Conservation (phyloP, 768 basidiomycete genomes). For the Mycena pura region DNA sequence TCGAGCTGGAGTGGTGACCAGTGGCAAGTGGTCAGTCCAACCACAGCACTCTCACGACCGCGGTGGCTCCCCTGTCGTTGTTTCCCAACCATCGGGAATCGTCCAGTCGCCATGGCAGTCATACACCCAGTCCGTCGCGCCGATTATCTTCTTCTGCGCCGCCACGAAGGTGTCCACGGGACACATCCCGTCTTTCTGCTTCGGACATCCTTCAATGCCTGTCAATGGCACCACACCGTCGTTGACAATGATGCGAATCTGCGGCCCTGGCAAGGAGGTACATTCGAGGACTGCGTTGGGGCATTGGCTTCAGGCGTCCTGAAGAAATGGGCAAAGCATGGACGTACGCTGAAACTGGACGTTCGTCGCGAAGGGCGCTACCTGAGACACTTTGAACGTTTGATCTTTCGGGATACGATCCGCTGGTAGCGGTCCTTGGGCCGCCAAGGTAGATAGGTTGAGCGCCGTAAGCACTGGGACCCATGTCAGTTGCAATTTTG, state of each 20-base stretch:
- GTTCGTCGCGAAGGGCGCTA: slow-evolving; percentile 90
- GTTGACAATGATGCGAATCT: slow-evolving; percentile 87
- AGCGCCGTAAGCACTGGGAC: slow-evolving; percentile 79
- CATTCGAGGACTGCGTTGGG: slow-evolving; percentile 66
- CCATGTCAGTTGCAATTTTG: neutral
- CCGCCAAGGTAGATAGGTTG: slow-evolving; percentile 78
- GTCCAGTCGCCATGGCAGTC: slow-evolving; percentile 82
- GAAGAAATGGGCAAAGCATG: neutral
- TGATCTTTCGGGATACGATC: slow-evolving; percentile 71
- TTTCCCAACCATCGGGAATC: slow-evolving; percentile 79
- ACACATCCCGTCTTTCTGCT: slow-evolving; percentile 80
- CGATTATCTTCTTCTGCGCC: slow-evolving; percentile 71
- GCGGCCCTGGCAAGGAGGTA: slow-evolving; percentile 50
- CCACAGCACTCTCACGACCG: neutral
- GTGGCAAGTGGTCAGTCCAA: too few relatives aligned
- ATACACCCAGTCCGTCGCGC: slow-evolving; percentile 72
- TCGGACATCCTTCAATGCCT: slow-evolving; percentile 74
- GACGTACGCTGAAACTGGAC: slow-evolving; percentile 84
- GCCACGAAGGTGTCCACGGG: slow-evolving; percentile 72
- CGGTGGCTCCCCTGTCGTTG: slow-evolving; percentile 72
- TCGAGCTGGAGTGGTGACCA: too few relatives aligned
- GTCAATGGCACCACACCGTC: slow-evolving; percentile 86
- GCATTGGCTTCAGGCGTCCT: slow-evolving; percentile 23
- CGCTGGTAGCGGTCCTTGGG: slow-evolving; percentile 74
- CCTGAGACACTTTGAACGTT: slow-evolving; percentile 75